Percentiles rank a stretch among this genome's conserved stretches.
phyloP scores from a whole-genome alignment of 345 rosid genomes.

The Eucalyptus marginata region DNA sequence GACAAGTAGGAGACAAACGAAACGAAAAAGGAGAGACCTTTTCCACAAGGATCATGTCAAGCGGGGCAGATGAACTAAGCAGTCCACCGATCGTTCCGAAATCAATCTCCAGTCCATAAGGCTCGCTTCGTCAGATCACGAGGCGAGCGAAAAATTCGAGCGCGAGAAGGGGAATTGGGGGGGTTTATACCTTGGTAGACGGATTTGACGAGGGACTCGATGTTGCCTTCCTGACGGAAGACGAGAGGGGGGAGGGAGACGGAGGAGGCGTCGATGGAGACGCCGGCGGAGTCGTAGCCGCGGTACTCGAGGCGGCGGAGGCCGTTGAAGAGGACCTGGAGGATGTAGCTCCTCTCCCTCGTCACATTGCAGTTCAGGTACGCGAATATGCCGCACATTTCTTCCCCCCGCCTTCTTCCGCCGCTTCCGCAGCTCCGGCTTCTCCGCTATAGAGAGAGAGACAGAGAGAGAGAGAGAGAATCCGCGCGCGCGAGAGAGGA shows the following conservation, averaged over 20 bases:
- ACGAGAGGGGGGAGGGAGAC: constrained; percentile 37
- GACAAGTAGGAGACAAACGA: background rate
- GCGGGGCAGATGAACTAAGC: background rate
- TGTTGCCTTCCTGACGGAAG: constrained; percentile 89
- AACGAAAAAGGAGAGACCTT: background rate
- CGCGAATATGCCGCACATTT: constrained; percentile 95
- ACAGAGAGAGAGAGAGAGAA: background rate
- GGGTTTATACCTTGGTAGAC: constrained; percentile 51
- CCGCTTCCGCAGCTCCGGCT: background rate
- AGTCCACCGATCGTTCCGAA: background rate
- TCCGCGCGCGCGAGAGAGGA: background rate
- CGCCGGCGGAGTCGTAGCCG: constrained; percentile 93
- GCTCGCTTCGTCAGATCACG: background rate
- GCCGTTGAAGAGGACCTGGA: constrained; percentile 87
- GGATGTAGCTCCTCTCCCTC: constrained; percentile 70
- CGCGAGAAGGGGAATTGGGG: background rate
- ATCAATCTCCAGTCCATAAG: background rate
- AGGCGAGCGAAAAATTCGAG: background rate
- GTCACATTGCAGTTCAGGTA: constrained; percentile 67
- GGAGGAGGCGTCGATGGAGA: constrained; percentile 53
- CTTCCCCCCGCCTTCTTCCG: background rate
- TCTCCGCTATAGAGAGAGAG: background rate
- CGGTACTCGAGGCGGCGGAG: constrained; percentile 95
- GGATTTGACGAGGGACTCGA: constrained; percentile 90
- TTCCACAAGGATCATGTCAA: background rate